Evolutionary conservation across 2,329 filamentous ascomycete species (phyloP).

Genomic region (Penicillium crustosum): DNA sequence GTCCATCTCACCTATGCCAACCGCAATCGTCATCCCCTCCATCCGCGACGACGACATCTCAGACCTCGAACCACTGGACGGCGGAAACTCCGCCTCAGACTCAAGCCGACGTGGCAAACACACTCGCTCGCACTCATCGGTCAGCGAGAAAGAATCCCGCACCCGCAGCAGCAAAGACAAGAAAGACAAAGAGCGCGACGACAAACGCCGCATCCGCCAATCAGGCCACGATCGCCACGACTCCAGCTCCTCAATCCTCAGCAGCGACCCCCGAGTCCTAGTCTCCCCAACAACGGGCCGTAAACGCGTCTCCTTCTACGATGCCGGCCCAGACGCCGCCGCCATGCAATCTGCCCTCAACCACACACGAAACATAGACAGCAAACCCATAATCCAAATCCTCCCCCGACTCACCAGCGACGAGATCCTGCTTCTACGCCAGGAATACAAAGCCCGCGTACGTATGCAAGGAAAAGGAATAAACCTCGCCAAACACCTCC

Average conservation of each 20-base stretch:
- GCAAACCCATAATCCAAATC: conserved; percentile 74
- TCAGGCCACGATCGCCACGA: conserved; percentile 29
- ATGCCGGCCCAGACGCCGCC: conserved; percentile 75
- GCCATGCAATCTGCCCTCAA: conserved; percentile 73
- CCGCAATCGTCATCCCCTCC: conserved; percentile 64
- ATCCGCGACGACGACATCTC: conserved; percentile 57
- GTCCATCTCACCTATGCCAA: conserved; percentile 90
- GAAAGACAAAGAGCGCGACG: conserved; percentile 35
- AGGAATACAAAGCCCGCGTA: conserved; percentile 85
- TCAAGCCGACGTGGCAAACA: conserved; percentile 30
- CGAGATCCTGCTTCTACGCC: conserved; percentile 81
- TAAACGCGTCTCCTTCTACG: conserved; percentile 76
- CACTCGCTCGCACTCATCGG: conserved; percentile 25
- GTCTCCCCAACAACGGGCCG: conserved; percentile 49
- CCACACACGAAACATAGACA: conserved; percentile 65
- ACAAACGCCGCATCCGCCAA: conserved; percentile 26
- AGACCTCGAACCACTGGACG: conserved; percentile 49
- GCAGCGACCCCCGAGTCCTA: conserved; percentile 38
- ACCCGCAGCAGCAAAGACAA: conserved; percentile 25
- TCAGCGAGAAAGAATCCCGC: conserved; percentile 17
- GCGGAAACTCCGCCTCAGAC: conserved; percentile 26
- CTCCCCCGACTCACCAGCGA: conserved; percentile 81
- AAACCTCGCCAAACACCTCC: conserved; percentile 53
- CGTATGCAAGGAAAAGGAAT: conserved; percentile 58
- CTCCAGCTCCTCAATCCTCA: conserved; percentile 32